Percentiles rank a stretch among this genome's conserved stretches.
Evolutionary conservation across 2,329 filamentous ascomycete genomes (phyloP).

Genomic region (Fusarium sp.): DNA sequence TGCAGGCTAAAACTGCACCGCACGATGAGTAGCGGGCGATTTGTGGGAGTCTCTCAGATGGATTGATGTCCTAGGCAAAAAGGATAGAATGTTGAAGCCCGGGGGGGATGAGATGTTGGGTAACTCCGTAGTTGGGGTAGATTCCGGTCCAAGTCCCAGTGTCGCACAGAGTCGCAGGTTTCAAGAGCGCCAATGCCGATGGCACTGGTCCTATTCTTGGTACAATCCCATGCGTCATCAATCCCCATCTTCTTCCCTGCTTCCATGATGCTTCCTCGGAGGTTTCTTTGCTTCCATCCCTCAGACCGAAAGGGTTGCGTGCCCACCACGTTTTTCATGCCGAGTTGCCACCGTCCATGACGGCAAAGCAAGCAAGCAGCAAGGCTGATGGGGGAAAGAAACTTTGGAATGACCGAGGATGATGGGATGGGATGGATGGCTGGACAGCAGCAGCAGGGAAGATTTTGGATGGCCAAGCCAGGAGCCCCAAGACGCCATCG

Average conservation of each 20-base stretch:
- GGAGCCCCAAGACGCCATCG: not conserved
- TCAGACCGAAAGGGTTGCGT: conserved; percentile 17
- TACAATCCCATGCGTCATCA: conserved; percentile 30
- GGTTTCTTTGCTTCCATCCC: conserved; percentile 19
- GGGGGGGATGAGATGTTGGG: not conserved
- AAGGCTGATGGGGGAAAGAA: conserved; percentile 1
- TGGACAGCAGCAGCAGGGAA: not conserved
- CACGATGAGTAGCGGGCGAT: conserved; percentile 4
- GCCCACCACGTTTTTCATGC: conserved; percentile 15
- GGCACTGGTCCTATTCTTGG: conserved; percentile 28
- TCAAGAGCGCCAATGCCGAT: not conserved
- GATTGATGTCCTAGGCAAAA: not conserved
- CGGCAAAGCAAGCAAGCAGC: not conserved
- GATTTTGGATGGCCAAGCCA: not conserved
- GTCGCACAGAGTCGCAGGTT: not conserved
- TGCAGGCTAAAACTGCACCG: conserved; percentile 4
- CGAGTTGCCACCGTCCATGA: conserved; percentile 27
- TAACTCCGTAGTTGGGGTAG: not conserved
- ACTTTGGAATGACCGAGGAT: not conserved
- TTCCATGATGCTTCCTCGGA: conserved; percentile 24
- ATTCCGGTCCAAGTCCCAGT: not conserved
- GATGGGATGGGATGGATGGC: conserved; percentile 1
- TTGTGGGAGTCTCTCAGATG: not conserved
- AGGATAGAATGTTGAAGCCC: not conserved
- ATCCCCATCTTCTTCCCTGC: conserved; percentile 5